phyloP scores from a whole-genome alignment of 1,139 yeast species.

The Candida anutae region DNA sequence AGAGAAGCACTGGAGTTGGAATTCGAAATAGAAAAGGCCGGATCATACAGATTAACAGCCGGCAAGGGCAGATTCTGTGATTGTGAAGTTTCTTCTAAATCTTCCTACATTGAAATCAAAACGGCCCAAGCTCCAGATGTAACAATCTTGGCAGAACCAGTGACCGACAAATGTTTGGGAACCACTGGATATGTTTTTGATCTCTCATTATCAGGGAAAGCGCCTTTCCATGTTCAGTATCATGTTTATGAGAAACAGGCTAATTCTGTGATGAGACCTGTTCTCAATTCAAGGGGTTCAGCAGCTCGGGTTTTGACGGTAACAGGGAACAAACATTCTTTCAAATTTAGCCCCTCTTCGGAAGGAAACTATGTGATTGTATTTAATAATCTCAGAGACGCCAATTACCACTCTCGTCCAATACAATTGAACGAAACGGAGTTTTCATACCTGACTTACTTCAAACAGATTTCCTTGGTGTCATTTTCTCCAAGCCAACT shows the following conservation, averaged over 20 bases:
- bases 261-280: constrained; percentile 24
- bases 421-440: constrained; percentile 24
- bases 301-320: constrained; percentile 18
- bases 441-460: constrained; percentile 44
- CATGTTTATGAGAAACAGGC: constrained; percentile 45
- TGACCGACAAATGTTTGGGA: constrained; percentile 85
- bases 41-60: constrained; percentile 48
- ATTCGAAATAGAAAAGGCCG: constrained; percentile 47
- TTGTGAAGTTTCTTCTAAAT: constrained; percentile 43
- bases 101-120: constrained; percentile 10
- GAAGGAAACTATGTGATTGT: constrained; percentile 79
- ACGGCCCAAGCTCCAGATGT: constrained; percentile 42
- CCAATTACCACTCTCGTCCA: constrained; percentile 34
- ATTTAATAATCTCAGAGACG: constrained; percentile 52
- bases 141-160: constrained; percentile 47
- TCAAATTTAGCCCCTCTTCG: constrained; percentile 64
- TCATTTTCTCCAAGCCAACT: constrained; percentile 14
- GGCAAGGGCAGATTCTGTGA: constrained; percentile 57
- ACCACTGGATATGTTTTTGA: constrained; percentile 69
- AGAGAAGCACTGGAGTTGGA: constrained; percentile 12
- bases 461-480: constrained; percentile 41
- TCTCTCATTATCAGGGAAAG: constrained; percentile 68
- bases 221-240: constrained; percentile 69
- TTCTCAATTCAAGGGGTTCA: constrained; percentile 24
- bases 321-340: constrained; percentile 24